These are phyloP conservation scores for Carex cristatella DNA, from an alignment of 176 grass and related monocot genomes.

Conservation along the genomic window DNA sequence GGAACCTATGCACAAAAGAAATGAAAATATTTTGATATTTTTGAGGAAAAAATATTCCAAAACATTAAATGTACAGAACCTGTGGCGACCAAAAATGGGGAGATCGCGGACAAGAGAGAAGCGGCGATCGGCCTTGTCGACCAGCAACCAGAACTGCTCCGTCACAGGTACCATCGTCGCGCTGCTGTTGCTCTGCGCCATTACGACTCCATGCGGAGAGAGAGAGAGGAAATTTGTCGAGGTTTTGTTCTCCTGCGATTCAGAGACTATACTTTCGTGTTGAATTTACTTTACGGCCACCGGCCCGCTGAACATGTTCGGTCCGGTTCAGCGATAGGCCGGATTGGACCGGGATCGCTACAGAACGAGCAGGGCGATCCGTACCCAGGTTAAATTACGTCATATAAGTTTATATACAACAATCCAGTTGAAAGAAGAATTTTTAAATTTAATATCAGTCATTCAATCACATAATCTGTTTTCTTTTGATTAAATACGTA, in stretches of 20 bases:
- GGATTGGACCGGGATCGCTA: too few relatives aligned
- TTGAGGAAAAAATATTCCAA: neutral
- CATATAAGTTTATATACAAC: too few relatives aligned
- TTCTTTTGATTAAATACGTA: too few relatives aligned
- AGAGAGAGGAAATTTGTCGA: neutral
- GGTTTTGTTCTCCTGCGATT: neutral
- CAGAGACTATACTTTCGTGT: neutral
- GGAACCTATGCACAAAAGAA: neutral
- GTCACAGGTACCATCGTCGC: conserved; percentile 27
- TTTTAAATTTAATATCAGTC: too few relatives aligned
- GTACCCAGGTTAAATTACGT: too few relatives aligned
- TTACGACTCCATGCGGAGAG: neutral
- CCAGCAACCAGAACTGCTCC: conserved; percentile 83
- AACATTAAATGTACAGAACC: neutral
- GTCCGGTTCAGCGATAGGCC: too few relatives aligned
- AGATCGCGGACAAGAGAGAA: conserved; percentile 88
- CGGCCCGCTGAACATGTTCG: too few relatives aligned
- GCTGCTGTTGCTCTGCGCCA: conserved; percentile 24
- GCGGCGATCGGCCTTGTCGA: conserved; percentile 92
- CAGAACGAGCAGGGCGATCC: too few relatives aligned
- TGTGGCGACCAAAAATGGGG: conserved; percentile 54
- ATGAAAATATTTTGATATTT: neutral
- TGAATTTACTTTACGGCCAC: neutral
- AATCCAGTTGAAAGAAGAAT: too few relatives aligned
- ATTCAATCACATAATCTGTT: too few relatives aligned